Evolutionary conservation across 345 rosid species (phyloP), one percentile per base, ranked within the genome.

Genomic region (Adansonia digitata): DNA sequence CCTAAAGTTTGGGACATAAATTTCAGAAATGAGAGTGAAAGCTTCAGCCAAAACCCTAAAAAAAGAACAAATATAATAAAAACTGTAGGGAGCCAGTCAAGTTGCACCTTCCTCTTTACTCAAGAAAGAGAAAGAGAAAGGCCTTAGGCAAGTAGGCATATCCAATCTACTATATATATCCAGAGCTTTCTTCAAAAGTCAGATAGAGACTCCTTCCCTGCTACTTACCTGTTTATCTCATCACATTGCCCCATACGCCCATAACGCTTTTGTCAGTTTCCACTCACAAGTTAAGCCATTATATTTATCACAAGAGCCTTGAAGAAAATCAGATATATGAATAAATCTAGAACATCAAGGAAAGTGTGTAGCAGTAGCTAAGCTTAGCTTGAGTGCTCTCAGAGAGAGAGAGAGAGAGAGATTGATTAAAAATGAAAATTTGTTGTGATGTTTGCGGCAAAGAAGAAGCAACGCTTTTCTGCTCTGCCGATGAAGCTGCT

Each of bases 401-500:
- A 1, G 20, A 22, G 2, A 59, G 52, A 48, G 45, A 17, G 3
- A n/a, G 24, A 6, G 6, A n/a, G 31, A 45, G 20, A 8, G 15
- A 62, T 17, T 64, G 8, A 49, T 20, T 65, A 12, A 73, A 22
- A 51, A 92, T 92, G 94, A 92, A 90, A 90, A 87, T 92, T 60
- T 75, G 86, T 80, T 92, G 97, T 71, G 93, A 90, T 68, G 86
- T 85, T 34, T 92, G 97, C 74, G 85, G 82, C 62, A 82, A 79
- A 68, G 83, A 78, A 59, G 90, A 90, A 64, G 94, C 93, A 22
- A 69, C 81, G 0, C 83, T 90, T 34, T 87, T 90, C 71, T 92
- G 94, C 52, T 85, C 82, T 6, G 90, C 97, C 1, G 97, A 91
- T 84, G 97, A 90, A 86, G 97, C 97, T 56, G 87, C 91, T 77